phyloP scores from a whole-genome alignment of 257 asterid genomes.

The Capsicum rhomboideum region DNA sequence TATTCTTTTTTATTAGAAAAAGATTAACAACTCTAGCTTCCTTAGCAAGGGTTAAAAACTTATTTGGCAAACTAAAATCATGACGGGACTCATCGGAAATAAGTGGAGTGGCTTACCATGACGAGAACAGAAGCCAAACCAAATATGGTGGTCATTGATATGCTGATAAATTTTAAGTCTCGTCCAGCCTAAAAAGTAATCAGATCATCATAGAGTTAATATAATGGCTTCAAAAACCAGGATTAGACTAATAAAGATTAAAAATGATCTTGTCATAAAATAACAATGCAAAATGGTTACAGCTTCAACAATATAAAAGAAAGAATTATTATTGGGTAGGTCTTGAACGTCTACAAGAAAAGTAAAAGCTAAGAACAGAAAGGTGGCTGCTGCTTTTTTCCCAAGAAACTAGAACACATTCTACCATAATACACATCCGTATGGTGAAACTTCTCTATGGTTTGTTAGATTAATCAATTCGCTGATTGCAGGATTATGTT shows the following conservation, averaged over 20 bases:
- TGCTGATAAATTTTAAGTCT: constrained; percentile 79
- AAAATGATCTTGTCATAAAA: neutral
- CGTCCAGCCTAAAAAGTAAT: constrained; percentile 69
- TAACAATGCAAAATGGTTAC: no score
- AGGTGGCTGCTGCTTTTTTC: neutral
- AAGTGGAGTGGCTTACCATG: constrained; percentile 43
- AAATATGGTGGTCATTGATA: constrained; percentile 63
- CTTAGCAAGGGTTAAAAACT: neutral
- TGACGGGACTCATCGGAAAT: neutral
- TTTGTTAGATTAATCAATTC: neutral
- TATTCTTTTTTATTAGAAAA: neutral
- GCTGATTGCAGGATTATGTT: neutral
- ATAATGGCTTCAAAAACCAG: neutral
- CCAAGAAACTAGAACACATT: neutral
- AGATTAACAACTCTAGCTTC: neutral
- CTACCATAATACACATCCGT: neutral
- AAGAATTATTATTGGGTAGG: neutral
- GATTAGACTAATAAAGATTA: neutral
- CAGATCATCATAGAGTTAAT: constrained; percentile 2
- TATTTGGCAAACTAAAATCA: neutral
- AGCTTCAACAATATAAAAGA: no score
- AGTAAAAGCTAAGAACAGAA: neutral
- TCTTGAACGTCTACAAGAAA: neutral
- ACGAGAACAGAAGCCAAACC: constrained; percentile 55
- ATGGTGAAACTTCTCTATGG: neutral